These are phyloP conservation scores for Pezicula rhizophila DNA, from an alignment of 2,329 filamentous ascomycete genomes.

Conservation along the genomic window DNA sequence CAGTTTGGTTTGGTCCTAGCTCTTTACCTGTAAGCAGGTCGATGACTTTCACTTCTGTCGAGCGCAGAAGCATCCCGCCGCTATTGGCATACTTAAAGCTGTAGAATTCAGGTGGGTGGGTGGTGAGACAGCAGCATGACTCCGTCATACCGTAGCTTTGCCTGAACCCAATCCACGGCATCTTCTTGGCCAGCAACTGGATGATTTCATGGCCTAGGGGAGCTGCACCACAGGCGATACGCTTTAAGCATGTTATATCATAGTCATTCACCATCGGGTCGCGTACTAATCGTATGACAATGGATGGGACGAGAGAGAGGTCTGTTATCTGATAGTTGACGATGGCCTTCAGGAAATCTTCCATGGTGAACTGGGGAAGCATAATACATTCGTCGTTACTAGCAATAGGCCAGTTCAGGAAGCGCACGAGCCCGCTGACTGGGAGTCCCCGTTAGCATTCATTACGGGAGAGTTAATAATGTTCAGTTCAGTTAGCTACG, in stretches of 20 bases:
- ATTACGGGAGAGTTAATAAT: no score
- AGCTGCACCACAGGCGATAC: constrained; percentile 55
- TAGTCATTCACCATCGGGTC: constrained; percentile 49
- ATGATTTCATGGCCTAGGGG: constrained; percentile 52
- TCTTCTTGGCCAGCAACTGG: constrained; percentile 46
- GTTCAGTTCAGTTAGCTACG: no score
- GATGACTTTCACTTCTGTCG: constrained; percentile 54
- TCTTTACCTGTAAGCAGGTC: constrained; percentile 46
- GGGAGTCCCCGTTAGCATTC: no score
- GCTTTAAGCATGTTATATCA: constrained; percentile 47
- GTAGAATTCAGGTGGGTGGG: constrained; percentile 50
- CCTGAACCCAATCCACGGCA: constrained; percentile 55
- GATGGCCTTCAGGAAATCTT: constrained; percentile 47
- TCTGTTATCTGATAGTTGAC: constrained; percentile 47
- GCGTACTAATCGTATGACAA: constrained; percentile 54
- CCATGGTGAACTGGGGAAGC: constrained; percentile 58
- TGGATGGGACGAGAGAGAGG: constrained; percentile 52
- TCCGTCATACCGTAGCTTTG: constrained; percentile 67
- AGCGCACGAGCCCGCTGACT: constrained; percentile 48
- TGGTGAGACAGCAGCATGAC: constrained; percentile 55
- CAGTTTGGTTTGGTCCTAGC: constrained; percentile 43
- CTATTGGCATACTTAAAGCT: constrained; percentile 50
- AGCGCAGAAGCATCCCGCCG: constrained; percentile 50
- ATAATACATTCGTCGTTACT: constrained; percentile 62
- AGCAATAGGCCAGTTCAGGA: constrained; percentile 55